Conservation (phyloP, 257 asterid species). For the Jaltomata sinuosa region DNA sequence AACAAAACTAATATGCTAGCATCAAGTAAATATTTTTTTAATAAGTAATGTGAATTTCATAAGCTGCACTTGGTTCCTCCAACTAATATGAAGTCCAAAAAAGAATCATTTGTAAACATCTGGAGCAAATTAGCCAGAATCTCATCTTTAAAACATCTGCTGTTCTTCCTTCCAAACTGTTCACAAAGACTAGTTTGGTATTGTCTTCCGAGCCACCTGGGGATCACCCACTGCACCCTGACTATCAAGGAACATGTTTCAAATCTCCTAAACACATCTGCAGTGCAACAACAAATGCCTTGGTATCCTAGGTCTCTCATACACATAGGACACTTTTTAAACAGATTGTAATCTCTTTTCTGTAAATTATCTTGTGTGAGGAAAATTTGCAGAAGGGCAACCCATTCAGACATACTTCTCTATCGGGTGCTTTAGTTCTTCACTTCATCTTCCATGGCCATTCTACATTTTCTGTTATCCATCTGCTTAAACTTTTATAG, state of each 20-base stretch:
- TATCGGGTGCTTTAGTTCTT: neutral
- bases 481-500: neutral
- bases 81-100: neutral
- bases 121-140: neutral
- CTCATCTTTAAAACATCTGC: neutral
- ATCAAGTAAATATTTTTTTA: neutral
- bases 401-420: neutral
- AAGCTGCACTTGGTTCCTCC: neutral
- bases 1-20: neutral
- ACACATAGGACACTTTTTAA: neutral
- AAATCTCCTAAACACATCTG: neutral
- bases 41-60: neutral
- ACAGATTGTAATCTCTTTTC: neutral
- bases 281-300: neutral
- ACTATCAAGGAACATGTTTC: neutral
- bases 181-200: neutral
- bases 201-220: neutral
- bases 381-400: neutral
- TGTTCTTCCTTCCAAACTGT: neutral
- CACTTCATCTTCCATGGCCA: neutral
- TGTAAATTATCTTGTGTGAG: neutral
- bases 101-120: neutral
- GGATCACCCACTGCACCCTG: neutral
- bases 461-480: neutral
- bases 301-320: neutral